Evolutionary conservation across 139 green algal genomes (phyloP).

Genomic region (Closterium sp.): DNA sequence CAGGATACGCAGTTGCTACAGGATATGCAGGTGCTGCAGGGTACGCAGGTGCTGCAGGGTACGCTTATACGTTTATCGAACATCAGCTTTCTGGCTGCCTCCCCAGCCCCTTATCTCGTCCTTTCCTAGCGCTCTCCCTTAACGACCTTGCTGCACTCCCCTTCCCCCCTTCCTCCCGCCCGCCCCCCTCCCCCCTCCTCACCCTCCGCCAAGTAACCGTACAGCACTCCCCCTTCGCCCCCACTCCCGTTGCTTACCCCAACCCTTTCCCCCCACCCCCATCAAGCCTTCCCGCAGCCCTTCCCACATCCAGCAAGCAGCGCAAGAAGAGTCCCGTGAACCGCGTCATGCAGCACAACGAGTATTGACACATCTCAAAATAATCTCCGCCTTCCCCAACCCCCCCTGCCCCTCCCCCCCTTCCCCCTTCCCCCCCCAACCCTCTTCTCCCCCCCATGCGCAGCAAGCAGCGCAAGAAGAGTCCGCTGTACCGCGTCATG

Average conservation of each 20-base stretch:
- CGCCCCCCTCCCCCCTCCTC: too few relatives aligned
- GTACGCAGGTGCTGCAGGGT: too few relatives aligned
- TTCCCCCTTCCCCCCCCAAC: not conserved
- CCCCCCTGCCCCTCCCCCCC: not conserved
- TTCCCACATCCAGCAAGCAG: not conserved
- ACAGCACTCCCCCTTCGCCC: not conserved
- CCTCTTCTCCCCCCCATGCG: not conserved
- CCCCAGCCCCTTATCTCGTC: too few relatives aligned
- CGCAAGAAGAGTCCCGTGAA: conserved; percentile 68
- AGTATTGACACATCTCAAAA: conserved; percentile 76
- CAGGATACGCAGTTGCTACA: too few relatives aligned
- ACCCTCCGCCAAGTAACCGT: not conserved
- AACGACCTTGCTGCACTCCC: not conserved
- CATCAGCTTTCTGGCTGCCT: too few relatives aligned
- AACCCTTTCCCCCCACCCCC: not conserved
- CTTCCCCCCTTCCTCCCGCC: too few relatives aligned
- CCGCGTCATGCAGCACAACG: conserved; percentile 88
- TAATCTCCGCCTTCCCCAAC: conserved; percentile 33
- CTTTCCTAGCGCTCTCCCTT: too few relatives aligned
- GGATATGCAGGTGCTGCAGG: too few relatives aligned
- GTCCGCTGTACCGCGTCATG: conserved; percentile 79
- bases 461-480: conserved; percentile 51
- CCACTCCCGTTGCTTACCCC: not conserved
- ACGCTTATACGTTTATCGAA: too few relatives aligned
- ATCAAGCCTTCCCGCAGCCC: not conserved